phyloP scores from a whole-genome alignment of 179 eudicot genomes.

The Vitellaria paradoxa region DNA sequence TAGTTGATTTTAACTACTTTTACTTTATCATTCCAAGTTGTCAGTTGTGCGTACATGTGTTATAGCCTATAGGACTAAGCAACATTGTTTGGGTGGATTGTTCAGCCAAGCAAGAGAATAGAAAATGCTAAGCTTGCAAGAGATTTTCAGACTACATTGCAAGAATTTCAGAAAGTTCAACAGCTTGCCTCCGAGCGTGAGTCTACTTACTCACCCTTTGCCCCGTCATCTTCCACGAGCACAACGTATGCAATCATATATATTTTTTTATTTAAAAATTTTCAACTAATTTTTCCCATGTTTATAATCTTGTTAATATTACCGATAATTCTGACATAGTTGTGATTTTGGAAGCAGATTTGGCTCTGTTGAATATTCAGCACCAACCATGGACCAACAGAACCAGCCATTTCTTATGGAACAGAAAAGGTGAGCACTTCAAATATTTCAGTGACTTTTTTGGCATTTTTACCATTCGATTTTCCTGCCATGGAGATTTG shows the following conservation, averaged over 20 bases:
- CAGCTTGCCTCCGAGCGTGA: conserved; percentile 79
- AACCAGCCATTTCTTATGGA: conserved; percentile 54
- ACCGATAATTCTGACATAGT: not conserved
- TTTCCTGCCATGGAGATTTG: not conserved
- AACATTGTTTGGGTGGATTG: conserved; percentile 2
- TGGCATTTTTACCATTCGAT: not conserved
- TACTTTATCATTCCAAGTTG: not conserved
- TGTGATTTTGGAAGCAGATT: conserved; percentile 22
- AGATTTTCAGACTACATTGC: conserved; percentile 62
- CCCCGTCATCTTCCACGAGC: conserved; percentile 33
- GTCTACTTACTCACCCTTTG: conserved; percentile 60
- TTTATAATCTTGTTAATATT: not conserved
- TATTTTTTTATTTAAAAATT: not conserved
- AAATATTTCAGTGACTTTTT: not conserved
- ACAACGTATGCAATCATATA: conserved; percentile 29
- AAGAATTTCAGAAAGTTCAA: conserved; percentile 75
- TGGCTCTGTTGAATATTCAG: conserved; percentile 38
- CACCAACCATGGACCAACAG: conserved; percentile 35
- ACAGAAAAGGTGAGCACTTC: conserved; percentile 46
- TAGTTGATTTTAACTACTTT: not conserved
- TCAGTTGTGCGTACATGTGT: not conserved
- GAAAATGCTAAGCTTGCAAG: conserved; percentile 80
- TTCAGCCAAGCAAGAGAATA: conserved; percentile 62
- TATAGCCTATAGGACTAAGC: not conserved
- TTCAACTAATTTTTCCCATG: not conserved